These are phyloP conservation scores for Macrolepiota dolichaula DNA, from an alignment of 768 basidiomycete genomes.

Conservation along the genomic window DNA sequence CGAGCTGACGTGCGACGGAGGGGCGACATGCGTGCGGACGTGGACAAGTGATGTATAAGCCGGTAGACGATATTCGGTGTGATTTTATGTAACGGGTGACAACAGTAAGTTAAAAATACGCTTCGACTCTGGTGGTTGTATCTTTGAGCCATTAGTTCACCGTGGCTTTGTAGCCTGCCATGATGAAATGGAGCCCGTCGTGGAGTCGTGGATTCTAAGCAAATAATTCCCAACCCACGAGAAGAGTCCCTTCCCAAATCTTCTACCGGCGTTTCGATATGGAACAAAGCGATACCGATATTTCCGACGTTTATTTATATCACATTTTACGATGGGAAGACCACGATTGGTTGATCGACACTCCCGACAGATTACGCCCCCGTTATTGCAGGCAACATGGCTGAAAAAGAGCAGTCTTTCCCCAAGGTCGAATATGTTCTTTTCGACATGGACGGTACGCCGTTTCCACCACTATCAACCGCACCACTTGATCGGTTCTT, in stretches of 20 bases:
- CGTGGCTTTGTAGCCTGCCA: not conserved
- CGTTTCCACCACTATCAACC: not conserved
- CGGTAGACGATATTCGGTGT: conserved; percentile 1
- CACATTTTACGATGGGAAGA: not conserved
- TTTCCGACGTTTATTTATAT: conserved; percentile 1
- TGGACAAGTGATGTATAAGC: not conserved
- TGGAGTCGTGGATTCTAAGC: not conserved
- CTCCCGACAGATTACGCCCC: not conserved
- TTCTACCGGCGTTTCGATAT: not conserved
- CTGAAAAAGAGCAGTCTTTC: conserved; percentile 10
- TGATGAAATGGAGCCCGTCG: not conserved
- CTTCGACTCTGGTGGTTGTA: not conserved
- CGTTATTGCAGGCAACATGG: conserved; percentile 6
- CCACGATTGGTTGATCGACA: not conserved
- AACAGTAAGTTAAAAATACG: not conserved
- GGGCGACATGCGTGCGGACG: conserved; percentile 35
- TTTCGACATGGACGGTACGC: conserved; percentile 71
- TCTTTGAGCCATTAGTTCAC: not conserved
- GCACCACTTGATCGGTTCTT: not conserved
- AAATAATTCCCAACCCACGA: not conserved
- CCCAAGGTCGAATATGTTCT: conserved; percentile 55
- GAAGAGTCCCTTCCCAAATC: not conserved
- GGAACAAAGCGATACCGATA: not conserved
- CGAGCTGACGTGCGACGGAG: conserved; percentile 22
- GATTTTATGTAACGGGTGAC: conserved; percentile 12